Base-by-base conservation (phyloP, 139 green algal species). In the Chlorella sp. region DNA sequence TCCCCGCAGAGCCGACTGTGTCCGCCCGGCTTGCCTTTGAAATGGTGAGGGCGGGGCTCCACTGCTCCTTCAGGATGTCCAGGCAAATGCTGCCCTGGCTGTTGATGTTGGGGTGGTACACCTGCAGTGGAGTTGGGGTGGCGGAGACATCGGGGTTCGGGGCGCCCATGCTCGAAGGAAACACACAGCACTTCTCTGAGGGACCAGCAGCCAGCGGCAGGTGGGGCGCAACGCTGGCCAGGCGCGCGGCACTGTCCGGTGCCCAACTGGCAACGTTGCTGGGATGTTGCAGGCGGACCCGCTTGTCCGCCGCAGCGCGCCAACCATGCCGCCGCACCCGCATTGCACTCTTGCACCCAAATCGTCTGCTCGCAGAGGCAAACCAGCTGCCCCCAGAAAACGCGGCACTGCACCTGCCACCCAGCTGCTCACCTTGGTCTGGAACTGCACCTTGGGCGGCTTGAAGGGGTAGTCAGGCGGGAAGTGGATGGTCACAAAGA, bases 91-190 rank as follows among this genome's bases (percentile, higher is more conserved):
- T 93, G 28, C 97, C 97, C 89, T 98, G 96, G 88, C 90, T 96
- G 91, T 99, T 99, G 46, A 99, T 92, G 90, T 99, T 99, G 48
- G 97, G 98, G 87, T 99, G 97, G 89, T 99, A 99, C 74, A 99
- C 94, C 89, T 94, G 51, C 40, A 19, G 28, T 54, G 7, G 22
- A 1, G 30, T 32, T 0, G 30, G 51, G 64, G 38, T 22, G 30
- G 38, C 1, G 22, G 73, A 7, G 11, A 58, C 28, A 38, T 65
- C 22, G 9, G 9, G 56, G 7, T 65, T 16, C 22, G 22, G n/a
- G n/a, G 7, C 30, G 62, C 2, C 14, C 6, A 11, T 38, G 62
- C 62, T 40, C 28, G 62, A 40, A 69, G 62, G 13, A 13, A 40
- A 11, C 4, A 38, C 2, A 69, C 28, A n/a, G n/a, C n/a, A n/a